phyloP scores from a whole-genome alignment of 2,329 filamentous ascomycete species.

The Blumeria graminis region DNA sequence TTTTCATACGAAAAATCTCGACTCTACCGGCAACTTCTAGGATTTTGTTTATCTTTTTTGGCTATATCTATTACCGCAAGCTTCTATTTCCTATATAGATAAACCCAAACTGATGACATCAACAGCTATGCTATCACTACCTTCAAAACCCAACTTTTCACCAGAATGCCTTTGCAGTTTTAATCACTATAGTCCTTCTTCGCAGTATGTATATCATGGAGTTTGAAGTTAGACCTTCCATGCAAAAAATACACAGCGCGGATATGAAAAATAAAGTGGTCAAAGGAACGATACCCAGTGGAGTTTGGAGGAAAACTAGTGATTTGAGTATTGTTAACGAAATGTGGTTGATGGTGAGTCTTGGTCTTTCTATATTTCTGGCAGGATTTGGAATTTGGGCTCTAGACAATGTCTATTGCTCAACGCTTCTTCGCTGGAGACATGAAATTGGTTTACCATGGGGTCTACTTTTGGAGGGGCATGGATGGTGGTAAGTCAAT shows the following conservation, averaged over 20 bases:
- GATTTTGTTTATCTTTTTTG: conserved; percentile 19
- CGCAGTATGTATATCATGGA: conserved; percentile 42
- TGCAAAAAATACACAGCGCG: conserved; percentile 16
- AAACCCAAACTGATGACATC: conserved; percentile 14
- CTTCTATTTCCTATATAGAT: conserved; percentile 35
- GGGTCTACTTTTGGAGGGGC: conserved; percentile 47
- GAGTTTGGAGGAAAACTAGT: conserved; percentile 22
- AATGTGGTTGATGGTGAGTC: conserved; percentile 41
- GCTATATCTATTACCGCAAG: conserved; percentile 27
- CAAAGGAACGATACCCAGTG: not conserved
- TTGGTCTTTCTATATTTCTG: conserved; percentile 33
- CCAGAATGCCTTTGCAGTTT: conserved; percentile 39
- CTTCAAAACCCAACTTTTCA: conserved; percentile 49
- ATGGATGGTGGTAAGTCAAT: conserved; percentile 45
- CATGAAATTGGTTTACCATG: conserved; percentile 40
- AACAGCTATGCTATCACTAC: conserved; percentile 38
- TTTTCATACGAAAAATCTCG: conserved; percentile 18
- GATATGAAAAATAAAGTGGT: conserved; percentile 21
- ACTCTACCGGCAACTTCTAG: conserved; percentile 24
- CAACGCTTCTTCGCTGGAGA: conserved; percentile 23
- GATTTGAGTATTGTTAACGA: conserved; percentile 32
- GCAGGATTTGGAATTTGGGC: conserved; percentile 44
- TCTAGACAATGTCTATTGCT: conserved; percentile 39
- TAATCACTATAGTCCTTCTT: conserved; percentile 38
- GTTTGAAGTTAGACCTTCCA: conserved; percentile 31